A percentile compares a stretch with the other conserved stretches of the same genome.
Conservation (phyloP, 2,329 filamentous ascomycete species). For the Phyllosticta capitalensis region DNA sequence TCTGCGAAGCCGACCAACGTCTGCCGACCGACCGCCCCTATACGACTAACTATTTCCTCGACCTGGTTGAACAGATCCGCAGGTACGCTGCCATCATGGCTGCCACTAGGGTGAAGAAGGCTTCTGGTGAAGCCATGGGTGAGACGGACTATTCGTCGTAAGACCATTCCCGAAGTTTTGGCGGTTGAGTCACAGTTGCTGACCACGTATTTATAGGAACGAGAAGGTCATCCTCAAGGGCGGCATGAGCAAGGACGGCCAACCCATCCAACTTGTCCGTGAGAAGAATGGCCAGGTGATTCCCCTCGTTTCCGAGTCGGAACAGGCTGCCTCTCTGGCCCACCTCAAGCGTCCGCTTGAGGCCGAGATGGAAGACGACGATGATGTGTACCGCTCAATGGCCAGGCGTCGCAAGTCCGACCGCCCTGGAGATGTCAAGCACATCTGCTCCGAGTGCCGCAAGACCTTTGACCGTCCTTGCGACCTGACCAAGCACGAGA, state of each 20-base stretch:
- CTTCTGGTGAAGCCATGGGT: slow-evolving; percentile 43
- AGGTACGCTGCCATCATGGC: slow-evolving; percentile 75
- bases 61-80: slow-evolving; percentile 87
- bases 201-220: slow-evolving; percentile 33
- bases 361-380: slow-evolving; percentile 52
- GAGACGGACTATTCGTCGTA: slow-evolving; percentile 44
- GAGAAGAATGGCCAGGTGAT: slow-evolving; percentile 70
- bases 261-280: slow-evolving; percentile 73
- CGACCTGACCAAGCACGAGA: slow-evolving; percentile 95
- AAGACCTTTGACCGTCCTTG: slow-evolving; percentile 97
- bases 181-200: slow-evolving; percentile 17
- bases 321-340: slow-evolving; percentile 34
- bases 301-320: slow-evolving; percentile 50
- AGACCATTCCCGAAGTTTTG: slow-evolving; percentile 14
- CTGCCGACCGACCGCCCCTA: slow-evolving; percentile 81
- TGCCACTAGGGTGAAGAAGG: slow-evolving; percentile 59
- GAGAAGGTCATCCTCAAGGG: slow-evolving; percentile 75
- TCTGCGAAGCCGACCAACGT: slow-evolving; percentile 78
- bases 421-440: slow-evolving; percentile 70
- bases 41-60: slow-evolving; percentile 93
- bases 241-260: slow-evolving; percentile 71
- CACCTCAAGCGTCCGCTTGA: slow-evolving; percentile 41
- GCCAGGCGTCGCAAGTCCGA: slow-evolving; percentile 91
- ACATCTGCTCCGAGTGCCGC: slow-evolving; percentile 62
- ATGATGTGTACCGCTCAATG: slow-evolving; percentile 83